Evolutionary conservation across 2,329 filamentous ascomycete species (phyloP), one percentile per base, ranked within the genome.

Genomic region (Zymoseptoria passerinii): DNA sequence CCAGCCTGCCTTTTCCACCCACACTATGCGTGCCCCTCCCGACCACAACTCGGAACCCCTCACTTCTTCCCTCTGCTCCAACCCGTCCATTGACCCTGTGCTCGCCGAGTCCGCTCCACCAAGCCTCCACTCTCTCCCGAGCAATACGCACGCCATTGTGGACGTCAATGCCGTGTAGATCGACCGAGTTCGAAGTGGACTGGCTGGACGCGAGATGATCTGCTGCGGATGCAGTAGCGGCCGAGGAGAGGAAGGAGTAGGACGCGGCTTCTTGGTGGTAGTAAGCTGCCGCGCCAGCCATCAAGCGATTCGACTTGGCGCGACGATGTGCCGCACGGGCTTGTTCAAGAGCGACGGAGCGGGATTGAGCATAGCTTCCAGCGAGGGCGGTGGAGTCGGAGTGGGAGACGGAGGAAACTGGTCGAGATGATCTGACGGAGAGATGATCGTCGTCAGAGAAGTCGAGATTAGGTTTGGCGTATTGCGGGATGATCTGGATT

Each of bases 81-180:
- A 58, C 73, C 70, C 61, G 72, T 67, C 51, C 78, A 58, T 72
- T 78, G 51, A 80, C 79, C 62, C 82, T 82, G 53, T 79, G 78
- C 68, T 92, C 87, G 0, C 88, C 88, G 8, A 90, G 75, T 0
- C 75, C 74, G 18, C 83, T 76, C 92, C 91, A 96, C 92, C 92
- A 97, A 8, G 70, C 71, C 63, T 81, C 78, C 0, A 88, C 86
- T 44, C 80, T 81, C 52, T 85, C 80, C 28, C 82, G 80, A 1
- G 89, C 85, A 63, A 96, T 96, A 2, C 89, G 80, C 28, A 91
- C 84, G 1, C 88, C 92, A 71, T 95, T 89, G 53, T 84, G 78
- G 1, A 96, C 91, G 50, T 81, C 85, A 4, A 96, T 84, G 5
- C 90, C 90, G 71, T 97, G 92, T 27, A 97, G 77, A 72, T 97